Evolutionary conservation across 1,139 yeast genomes (phyloP), one percentile per base, ranked within the genome.

Genomic region (Eremothecium cymbalariae): DNA sequence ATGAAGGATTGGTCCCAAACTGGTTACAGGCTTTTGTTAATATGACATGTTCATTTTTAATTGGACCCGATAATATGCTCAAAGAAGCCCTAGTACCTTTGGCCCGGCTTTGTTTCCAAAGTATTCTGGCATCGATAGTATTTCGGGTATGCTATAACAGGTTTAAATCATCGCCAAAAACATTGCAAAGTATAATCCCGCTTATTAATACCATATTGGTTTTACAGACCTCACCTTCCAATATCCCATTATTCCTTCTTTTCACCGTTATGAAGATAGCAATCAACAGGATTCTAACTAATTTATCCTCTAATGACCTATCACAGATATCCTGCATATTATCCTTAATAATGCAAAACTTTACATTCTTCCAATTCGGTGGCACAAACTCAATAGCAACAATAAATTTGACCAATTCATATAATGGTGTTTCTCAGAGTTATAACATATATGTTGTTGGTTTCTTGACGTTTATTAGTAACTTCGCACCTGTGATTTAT

Each of bases 331-430:
- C 34, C n/a, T 17, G 54, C 4, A 25, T 55, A 0, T 34, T 51
- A 1, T 48, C 57, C 1, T 37, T 64, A 7, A 38, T 71, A 6
- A 48, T 84, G 31, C 94, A 86, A 53, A 78, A 84, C 46, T 64
- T 85, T 31, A 64, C 90, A 0, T 90, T 88, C 53, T 90, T 84
- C 61, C 83, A 85, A 8, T 70, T 81, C 60, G 97, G 97, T 0
- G 85, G 84, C 37, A 86, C 97, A 1, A 90, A 90, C 52, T 86
- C 95, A 32, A 68, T 90, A 47, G 93, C 96, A 0, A 81, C 96
- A 0, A 77, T 90, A 16, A 96, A 90, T 50, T 66, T 90, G 18
- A 75, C 95, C 0, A 86, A 90, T 54, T 88, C 96, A 1, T 90
- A 90, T 55, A 90, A 90, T 53, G 98, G 98, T 0, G 67, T 88